A percentile compares a stretch with the other conserved stretches of the same genome.
Evolutionary conservation across 2,329 filamentous ascomycete genomes (phyloP).

Genomic region (Pyricularia sp.): DNA sequence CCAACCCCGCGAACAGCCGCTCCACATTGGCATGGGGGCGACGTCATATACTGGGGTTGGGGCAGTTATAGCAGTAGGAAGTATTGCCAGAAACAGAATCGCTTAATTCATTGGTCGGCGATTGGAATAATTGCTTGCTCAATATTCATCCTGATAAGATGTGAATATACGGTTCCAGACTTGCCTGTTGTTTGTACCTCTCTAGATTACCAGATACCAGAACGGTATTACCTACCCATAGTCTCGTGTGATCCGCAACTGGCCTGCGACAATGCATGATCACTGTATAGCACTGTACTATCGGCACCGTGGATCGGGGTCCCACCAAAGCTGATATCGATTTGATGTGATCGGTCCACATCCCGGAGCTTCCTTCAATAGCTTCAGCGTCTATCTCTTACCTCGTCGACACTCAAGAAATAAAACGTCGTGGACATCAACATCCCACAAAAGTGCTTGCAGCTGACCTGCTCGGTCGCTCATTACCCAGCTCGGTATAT

Average conservation of each 20-base stretch:
- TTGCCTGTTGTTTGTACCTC: neutral
- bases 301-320: neutral
- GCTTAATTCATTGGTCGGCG: neutral
- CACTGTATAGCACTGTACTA: neutral
- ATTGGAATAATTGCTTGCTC: neutral
- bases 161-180: neutral
- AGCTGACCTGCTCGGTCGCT: neutral
- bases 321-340: neutral
- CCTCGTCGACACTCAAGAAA: neutral
- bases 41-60: neutral
- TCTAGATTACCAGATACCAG: no score
- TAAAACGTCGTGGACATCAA: neutral
- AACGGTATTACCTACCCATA: no score
- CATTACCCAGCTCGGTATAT: neutral
- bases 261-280: neutral
- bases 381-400: neutral
- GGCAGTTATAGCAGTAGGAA: neutral
- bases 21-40: neutral
- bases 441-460: neutral
- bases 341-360: neutral
- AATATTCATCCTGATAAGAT: neutral
- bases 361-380: neutral
- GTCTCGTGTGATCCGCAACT: no score
- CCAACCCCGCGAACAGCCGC: constrained; percentile 4
- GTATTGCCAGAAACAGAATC: no score